Evolutionary conservation across 495 filamentous ascomycete genomes (phyloP), one percentile per base, ranked within the genome.

Genomic region (Staphylotrichum tortipilum): DNA sequence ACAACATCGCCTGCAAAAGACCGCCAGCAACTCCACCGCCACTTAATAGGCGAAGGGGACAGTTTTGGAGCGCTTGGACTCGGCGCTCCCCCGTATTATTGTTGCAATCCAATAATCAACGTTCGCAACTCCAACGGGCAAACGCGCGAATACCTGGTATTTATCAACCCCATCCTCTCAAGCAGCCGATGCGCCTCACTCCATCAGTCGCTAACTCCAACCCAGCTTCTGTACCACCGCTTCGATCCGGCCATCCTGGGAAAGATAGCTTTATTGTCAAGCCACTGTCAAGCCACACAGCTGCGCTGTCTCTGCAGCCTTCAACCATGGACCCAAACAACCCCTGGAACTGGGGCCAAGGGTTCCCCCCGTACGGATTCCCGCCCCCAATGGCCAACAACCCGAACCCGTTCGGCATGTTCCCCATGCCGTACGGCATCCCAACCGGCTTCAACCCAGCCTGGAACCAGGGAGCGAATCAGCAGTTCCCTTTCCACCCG

Each of bases 391-490:
- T 33, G 19, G 10, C 21, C 9, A 29, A 22, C 15, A n/a, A 3
- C 11, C 4, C 7, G 21, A 29, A 36, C 21, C 47, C 38, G 22
- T 50, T 43, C 22, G 47, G 47, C 22, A 50, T 30, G 22, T 50
- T 43, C 22, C 38, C 38, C 22, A 50, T 37, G 39, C 47, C 15
- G 17, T 44, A 26, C 21, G 15, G 10, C n/a, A 8, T 19, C 19
- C 46, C 46, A 2, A n/a, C 8, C 7, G 21, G 33, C 37, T 49
- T 34, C n/a, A 42, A 34, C 21, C 37, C 37, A 8, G 10, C 4
- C 28, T 42, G 47, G 37, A 28, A 6, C 5, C 47, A 34, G 29
- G 19, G 12, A 10, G 40, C 14, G n/a, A 7, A 9, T 11, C 41
- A 44, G 4, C 41, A 28, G 2, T 2, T 0, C 26, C 26, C 26